Percentiles rank a stretch among this genome's conserved stretches.
Evolutionary conservation across 2,329 filamentous ascomycete genomes (phyloP).

Genomic region (Orbilia javanica): DNA sequence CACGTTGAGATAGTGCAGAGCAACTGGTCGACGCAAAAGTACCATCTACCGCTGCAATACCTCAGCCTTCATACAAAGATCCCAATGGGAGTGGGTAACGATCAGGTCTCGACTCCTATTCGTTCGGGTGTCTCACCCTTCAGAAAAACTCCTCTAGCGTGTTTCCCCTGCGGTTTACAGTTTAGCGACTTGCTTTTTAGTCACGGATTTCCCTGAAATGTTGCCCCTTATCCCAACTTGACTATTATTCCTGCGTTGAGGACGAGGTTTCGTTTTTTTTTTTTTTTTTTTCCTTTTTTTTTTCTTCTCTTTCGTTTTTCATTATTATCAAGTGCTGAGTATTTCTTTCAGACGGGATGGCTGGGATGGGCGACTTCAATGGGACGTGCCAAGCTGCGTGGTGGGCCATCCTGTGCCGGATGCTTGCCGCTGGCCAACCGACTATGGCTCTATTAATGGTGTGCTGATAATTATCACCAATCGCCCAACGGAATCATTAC

Average conservation of each 20-base stretch:
- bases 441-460: conserved; percentile 26
- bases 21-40: conserved; percentile 23
- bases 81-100: conserved; percentile 55
- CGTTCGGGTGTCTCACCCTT: conserved; percentile 53
- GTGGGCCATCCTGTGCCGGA: conserved; percentile 17
- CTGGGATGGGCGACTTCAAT: conserved; percentile 28
- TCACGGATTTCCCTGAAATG: conserved; percentile 35
- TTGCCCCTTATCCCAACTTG: conserved; percentile 49
- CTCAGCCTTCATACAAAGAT: conserved; percentile 36
- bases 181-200: conserved; percentile 57
- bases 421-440: conserved; percentile 40
- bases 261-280: conserved; percentile 11
- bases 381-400: conserved; percentile 16
- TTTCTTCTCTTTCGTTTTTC: not conserved
- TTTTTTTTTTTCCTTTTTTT: conserved; percentile 15
- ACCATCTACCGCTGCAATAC: conserved; percentile 48
- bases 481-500: conserved; percentile 31
- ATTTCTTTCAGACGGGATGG: conserved; percentile 36
- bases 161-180: conserved; percentile 40
- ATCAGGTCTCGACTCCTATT: conserved; percentile 50
- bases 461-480: conserved; percentile 47
- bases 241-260: conserved; percentile 19
- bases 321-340: not conserved
- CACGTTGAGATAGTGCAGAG: conserved; percentile 14
- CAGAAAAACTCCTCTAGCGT: conserved; percentile 39